Percentiles rank a stretch among this genome's conserved stretches.
Conservation (phyloP, 768 basidiomycete species). For the Hygrocybe coccinea region DNA sequence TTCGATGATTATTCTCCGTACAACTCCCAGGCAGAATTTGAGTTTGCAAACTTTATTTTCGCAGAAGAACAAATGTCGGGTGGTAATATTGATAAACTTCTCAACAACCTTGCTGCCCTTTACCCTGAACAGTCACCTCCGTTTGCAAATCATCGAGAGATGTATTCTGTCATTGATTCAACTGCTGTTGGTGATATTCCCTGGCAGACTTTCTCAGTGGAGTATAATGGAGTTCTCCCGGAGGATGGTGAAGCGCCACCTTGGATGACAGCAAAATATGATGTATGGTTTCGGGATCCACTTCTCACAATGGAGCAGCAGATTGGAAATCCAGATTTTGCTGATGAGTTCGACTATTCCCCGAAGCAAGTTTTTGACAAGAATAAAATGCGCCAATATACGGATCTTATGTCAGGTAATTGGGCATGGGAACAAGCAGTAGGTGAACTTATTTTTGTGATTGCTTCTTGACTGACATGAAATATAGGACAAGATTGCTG, state of each 20-base stretch:
- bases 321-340: slow-evolving; percentile 34
- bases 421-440: slow-evolving; percentile 35
- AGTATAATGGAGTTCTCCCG: slow-evolving; percentile 15
- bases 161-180: slow-evolving; percentile 26
- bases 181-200: slow-evolving; percentile 20
- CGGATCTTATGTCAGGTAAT: slow-evolving; percentile 36
- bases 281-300: slow-evolving; percentile 33
- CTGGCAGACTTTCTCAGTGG: slow-evolving; percentile 23
- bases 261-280: slow-evolving; percentile 30
- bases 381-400: slow-evolving; percentile 22
- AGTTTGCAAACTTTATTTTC: slow-evolving; percentile 2
- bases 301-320: slow-evolving; percentile 23
- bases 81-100: not conserved
- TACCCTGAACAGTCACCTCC: slow-evolving; percentile 15
- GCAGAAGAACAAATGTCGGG: not conserved
- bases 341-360: slow-evolving; percentile 27
- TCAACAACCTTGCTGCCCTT: not conserved
- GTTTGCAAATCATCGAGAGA: slow-evolving; percentile 20
- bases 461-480: not conserved
- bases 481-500: not conserved
- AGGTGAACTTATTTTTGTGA: not conserved
- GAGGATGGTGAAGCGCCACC: slow-evolving; percentile 17
- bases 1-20: not conserved
- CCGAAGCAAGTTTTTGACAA: slow-evolving; percentile 26
- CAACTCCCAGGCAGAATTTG: slow-evolving; percentile 4